phyloP scores from a whole-genome alignment of 139 green algal genomes.

The Chlorella sp. region DNA sequence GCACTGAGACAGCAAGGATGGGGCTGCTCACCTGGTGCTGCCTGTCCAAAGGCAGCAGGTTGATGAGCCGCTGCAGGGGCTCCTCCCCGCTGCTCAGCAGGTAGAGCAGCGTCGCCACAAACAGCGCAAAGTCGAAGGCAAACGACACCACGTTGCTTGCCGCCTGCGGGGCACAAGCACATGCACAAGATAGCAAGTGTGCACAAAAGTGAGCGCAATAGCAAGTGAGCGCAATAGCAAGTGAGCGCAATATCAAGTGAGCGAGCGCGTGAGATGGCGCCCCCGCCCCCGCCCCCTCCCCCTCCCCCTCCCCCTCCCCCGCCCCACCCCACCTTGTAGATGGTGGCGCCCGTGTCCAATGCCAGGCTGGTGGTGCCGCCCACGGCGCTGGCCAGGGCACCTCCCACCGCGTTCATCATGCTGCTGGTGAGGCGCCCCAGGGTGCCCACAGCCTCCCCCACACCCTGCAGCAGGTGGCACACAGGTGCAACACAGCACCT shows the following conservation, averaged over 20 bases:
- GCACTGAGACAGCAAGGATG: too few relatives aligned
- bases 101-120: constrained; percentile 33
- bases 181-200: too few relatives aligned
- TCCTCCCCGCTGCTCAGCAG: neutral
- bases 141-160: neutral
- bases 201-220: too few relatives aligned
- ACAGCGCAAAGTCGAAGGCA: constrained; percentile 40
- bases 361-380: constrained; percentile 6
- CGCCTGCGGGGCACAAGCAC: neutral
- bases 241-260: too few relatives aligned
- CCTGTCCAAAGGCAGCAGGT: constrained; percentile 22
- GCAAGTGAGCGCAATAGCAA: too few relatives aligned
- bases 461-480: too few relatives aligned
- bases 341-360: constrained; percentile 15
- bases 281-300: too few relatives aligned
- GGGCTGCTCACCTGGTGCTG: constrained; percentile 26
- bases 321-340: constrained; percentile 29
- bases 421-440: neutral
- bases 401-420: neutral
- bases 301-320: too few relatives aligned
- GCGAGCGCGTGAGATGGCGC: too few relatives aligned
- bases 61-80: neutral
- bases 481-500: too few relatives aligned
- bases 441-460: neutral
- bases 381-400: neutral